These are phyloP conservation scores for Bathelium albidoporum DNA, from an alignment of 495 filamentous ascomycete species.

Conservation along the genomic window DNA sequence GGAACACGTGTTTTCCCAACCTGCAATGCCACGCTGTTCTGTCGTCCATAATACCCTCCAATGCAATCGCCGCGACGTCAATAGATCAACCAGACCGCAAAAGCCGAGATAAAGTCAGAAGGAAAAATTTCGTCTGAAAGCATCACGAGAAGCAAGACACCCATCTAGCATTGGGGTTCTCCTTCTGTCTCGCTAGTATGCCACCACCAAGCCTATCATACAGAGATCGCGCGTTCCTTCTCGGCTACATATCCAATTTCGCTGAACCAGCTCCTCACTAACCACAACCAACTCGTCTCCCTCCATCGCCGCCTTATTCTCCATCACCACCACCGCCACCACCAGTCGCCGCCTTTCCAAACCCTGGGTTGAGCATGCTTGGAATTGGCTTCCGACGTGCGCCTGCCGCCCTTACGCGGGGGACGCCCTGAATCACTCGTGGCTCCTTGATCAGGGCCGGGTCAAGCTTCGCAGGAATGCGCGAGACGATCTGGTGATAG, in stretches of 20 bases:
- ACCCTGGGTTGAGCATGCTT: conserved; percentile 13
- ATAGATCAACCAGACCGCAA: too few species aligned
- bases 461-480: conserved; percentile 77
- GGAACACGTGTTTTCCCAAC: background rate
- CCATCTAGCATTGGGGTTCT: too few species aligned
- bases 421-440: conserved; percentile 34
- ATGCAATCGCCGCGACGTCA: background rate
- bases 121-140: background rate
- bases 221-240: background rate
- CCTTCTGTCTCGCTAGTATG: background rate
- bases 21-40: background rate
- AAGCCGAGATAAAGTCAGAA: background rate
- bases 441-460: conserved; percentile 74
- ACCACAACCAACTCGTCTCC: background rate
- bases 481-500: conserved; percentile 42
- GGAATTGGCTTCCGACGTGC: conserved; percentile 35
- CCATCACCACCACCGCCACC: background rate
- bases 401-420: conserved; percentile 29
- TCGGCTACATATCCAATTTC: background rate
- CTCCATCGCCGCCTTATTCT: background rate
- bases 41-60: background rate
- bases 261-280: background rate
- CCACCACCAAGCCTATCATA: background rate
- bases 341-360: background rate
- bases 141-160: too few species aligned